phyloP scores from a whole-genome alignment of 73 alveolate genomes.

The Tetrahymena malaccensis region DNA sequence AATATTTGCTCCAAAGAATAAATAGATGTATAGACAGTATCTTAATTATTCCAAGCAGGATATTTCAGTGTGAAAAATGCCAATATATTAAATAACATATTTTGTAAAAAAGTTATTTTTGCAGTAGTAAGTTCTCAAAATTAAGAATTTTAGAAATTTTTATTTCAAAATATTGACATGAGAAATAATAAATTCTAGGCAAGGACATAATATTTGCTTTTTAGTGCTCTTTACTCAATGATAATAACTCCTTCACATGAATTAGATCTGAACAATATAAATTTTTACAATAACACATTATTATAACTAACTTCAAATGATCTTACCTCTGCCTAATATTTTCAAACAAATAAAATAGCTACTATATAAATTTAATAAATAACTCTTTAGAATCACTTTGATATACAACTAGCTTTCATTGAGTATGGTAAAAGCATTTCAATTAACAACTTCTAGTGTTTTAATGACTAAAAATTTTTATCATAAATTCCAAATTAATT shows the following conservation, averaged over 20 bases:
- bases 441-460: neutral
- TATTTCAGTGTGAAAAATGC: neutral
- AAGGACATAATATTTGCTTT: neutral
- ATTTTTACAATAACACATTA: neutral
- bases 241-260: neutral
- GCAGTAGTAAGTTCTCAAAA: no score
- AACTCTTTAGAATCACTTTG: neutral
- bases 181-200: neutral
- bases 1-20: neutral
- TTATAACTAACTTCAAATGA: neutral
- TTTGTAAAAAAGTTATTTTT: neutral
- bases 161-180: neutral
- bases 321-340: neutral
- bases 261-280: neutral
- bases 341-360: neutral
- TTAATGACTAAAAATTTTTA: neutral
- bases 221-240: neutral
- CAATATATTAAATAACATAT: neutral
- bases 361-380: neutral
- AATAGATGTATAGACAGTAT: neutral
- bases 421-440: neutral
- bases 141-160: neutral
- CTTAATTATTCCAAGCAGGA: neutral
- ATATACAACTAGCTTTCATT: neutral
- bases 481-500: neutral